A percentile compares a stretch with the other conserved stretches of the same genome.
These are phyloP conservation scores for Candida berthetii DNA, from an alignment of 805 yeast genomes.

Conservation along the genomic window DNA sequence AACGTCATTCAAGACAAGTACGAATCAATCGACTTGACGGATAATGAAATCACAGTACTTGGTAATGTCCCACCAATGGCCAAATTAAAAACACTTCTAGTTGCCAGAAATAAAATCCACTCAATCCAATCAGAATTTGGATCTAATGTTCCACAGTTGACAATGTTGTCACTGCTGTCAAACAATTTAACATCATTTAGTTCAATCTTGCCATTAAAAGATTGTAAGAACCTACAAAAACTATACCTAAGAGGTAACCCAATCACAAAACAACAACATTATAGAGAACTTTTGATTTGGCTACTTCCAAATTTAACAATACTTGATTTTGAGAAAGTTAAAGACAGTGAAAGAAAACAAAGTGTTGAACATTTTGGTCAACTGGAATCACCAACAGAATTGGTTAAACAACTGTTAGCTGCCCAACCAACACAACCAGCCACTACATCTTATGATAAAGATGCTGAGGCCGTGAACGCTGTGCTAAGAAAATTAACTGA, in stretches of 20 bases:
- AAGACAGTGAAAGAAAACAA: constrained; percentile 40
- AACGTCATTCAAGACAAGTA: constrained; percentile 31
- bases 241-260: constrained; percentile 57
- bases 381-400: constrained; percentile 16
- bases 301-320: constrained; percentile 55
- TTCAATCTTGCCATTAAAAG: constrained; percentile 32
- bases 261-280: constrained; percentile 40
- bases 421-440: not conserved
- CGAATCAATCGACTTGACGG: constrained; percentile 65
- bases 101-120: constrained; percentile 57
- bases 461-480: constrained; percentile 26
- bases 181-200: constrained; percentile 43
- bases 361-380: constrained; percentile 40
- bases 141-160: constrained; percentile 38
- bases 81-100: constrained; percentile 45
- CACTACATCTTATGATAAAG: constrained; percentile 17
- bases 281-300: constrained; percentile 56
- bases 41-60: constrained; percentile 60
- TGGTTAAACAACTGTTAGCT: constrained; percentile 23
- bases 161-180: constrained; percentile 43
- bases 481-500: constrained; percentile 42
- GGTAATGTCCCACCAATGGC: constrained; percentile 39
- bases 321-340: constrained; percentile 65
- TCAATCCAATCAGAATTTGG: constrained; percentile 29
- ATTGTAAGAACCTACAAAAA: constrained; percentile 36